Base-by-base conservation (phyloP, 2,329 filamentous ascomycete genomes). In the Hypoxylon sp. region DNA sequence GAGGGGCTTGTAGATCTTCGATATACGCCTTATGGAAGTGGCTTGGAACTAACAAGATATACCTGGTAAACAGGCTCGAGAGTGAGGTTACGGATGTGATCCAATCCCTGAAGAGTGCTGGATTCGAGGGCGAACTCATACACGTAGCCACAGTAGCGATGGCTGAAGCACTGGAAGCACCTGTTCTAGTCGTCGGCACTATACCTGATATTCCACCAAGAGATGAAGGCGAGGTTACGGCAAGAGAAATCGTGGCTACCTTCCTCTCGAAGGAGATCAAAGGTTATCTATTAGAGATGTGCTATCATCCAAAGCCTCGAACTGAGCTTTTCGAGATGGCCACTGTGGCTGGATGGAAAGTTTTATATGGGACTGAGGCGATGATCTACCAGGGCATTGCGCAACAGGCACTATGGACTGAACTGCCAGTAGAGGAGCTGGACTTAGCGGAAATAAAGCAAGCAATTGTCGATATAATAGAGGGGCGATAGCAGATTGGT, bases 211-310 rank as follows among this genome's bases (percentile, higher is more conserved):
- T 92, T 70, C 83, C 88, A n/a, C 92, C 92, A 0, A 82, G 82
- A 71, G 90, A 88, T 0, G 77, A 82, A 1, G 85, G 84, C 27
- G 92, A 96, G 81, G 80, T 83, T 27, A 80, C 82, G 43, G 87
- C 90, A 3, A 81, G 91, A 1, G 76, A 78, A 1, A 83, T 92
- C 0, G 77, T 85, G 0, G 82, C 87, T 72, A 76, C 80, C 2
- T 84, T 86, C 54, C 64, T 86, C 32, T 70, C 70, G 25, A 83
- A 82, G 76, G 74, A 81, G 29, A 79, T 85, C 65, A 90, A 90
- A 78, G 91, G 90, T 5, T 88, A 88, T 5, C 86, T 94, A 61
- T 77, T 94, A 64, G 91, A 94, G 78, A 94, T 95, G 91, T 94
- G 91, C 81, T 94, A 94, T 76, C 92, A 94, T 75, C 92, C 92